Percentiles rank a stretch among this genome's conserved stretches.
phyloP scores from a whole-genome alignment of 2,329 filamentous ascomycete genomes.

The Juglanconis sp. region DNA sequence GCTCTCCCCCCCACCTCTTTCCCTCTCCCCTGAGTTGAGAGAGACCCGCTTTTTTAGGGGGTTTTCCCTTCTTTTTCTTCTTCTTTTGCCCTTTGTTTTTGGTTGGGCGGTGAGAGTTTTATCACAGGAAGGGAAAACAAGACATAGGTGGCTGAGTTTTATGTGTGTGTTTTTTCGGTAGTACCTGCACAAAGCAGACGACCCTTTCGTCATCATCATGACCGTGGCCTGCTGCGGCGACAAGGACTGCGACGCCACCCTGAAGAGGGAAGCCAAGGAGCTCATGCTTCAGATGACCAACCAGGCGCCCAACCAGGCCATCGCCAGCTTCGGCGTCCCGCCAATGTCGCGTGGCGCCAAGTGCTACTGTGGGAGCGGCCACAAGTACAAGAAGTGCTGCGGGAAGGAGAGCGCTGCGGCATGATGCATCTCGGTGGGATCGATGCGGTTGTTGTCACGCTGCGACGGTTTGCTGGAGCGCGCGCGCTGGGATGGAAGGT shows the following conservation, averaged over 20 bases:
- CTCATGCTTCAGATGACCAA: conserved; percentile 18
- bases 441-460: too few species aligned
- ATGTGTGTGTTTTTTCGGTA: background rate
- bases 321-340: conserved; percentile 15
- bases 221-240: conserved; percentile 16
- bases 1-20: background rate
- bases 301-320: conserved; percentile 14
- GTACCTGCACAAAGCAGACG: conserved; percentile 18
- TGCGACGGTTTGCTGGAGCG: too few species aligned
- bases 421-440: too few species aligned
- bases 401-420: background rate
- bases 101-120: background rate
- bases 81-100: background rate
- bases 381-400: conserved; percentile 19
- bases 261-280: conserved; percentile 15
- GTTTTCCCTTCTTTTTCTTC: too few species aligned
- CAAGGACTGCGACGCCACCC: conserved; percentile 3
- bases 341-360: conserved; percentile 16
- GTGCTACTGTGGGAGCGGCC: conserved; percentile 18
- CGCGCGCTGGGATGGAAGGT: too few species aligned
- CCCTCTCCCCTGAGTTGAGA: too few species aligned
- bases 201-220: conserved; percentile 20
- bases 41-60: too few species aligned
- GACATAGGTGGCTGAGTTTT: background rate
- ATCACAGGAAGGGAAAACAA: background rate